A percentile compares a stretch with the other conserved stretches of the same genome.
phyloP scores from a whole-genome alignment of 306 rosid genomes.

The Citrullus amarus region DNA sequence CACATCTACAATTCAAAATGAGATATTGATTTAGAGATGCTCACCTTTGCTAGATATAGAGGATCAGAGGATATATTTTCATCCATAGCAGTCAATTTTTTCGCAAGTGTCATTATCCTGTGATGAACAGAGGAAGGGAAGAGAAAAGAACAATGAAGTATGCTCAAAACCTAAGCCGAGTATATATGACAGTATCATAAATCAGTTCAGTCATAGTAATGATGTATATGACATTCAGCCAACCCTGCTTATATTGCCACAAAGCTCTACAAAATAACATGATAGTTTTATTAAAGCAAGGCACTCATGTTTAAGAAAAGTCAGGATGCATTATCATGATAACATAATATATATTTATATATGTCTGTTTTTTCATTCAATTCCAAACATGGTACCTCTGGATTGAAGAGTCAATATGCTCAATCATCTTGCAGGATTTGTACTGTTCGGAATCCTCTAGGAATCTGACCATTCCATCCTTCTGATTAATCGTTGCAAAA shows the following conservation, averaged over 20 bases:
- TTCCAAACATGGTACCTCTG: conserved; percentile 35
- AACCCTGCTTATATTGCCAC: not conserved
- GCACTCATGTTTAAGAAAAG: not conserved
- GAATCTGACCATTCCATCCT: conserved; percentile 92
- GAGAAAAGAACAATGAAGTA: not conserved
- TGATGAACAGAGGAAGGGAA: not conserved
- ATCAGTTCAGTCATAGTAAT: not conserved
- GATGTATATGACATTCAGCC: not conserved
- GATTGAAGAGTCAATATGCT: conserved; percentile 58
- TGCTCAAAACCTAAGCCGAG: not conserved
- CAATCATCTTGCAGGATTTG: conserved; percentile 67
- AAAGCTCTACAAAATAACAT: not conserved
- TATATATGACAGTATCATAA: not conserved
- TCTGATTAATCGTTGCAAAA: conserved; percentile 66
- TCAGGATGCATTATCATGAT: not conserved
- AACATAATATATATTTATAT: not conserved
- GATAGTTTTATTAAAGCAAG: not conserved
- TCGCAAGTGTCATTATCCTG: conserved; percentile 66
- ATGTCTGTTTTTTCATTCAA: not conserved
- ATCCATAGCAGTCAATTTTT: conserved; percentile 55
- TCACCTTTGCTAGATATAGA: conserved; percentile 55
- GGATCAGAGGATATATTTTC: conserved; percentile 64
- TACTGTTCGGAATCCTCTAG: conserved; percentile 83
- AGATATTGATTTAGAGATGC: not conserved
- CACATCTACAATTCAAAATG: not conserved